These are phyloP conservation scores for Eimeria falciformis DNA, from an alignment of 169 alveolate genomes.

Conservation along the genomic window DNA sequence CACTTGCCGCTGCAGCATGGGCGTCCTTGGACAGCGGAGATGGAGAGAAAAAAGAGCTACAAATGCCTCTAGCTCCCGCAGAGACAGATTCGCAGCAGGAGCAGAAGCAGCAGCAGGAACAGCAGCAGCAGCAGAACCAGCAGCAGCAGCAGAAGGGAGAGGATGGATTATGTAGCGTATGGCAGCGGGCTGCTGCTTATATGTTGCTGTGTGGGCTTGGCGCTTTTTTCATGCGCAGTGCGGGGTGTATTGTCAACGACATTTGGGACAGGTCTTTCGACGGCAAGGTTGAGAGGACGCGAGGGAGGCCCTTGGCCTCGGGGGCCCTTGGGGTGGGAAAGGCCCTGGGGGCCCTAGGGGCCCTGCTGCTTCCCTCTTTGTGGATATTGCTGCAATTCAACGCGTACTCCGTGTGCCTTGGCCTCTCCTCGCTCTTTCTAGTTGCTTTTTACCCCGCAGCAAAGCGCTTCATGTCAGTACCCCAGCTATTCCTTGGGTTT, in stretches of 20 bases:
- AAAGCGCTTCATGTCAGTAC: constrained; percentile 92
- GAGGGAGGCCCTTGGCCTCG: constrained; percentile 94
- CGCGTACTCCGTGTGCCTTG: constrained; percentile 76
- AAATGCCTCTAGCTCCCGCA: neutral
- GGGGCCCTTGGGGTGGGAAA: constrained; percentile 86
- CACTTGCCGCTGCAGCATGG: neutral
- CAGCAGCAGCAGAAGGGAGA: neutral
- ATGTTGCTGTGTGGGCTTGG: constrained; percentile 49
- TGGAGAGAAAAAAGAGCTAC: too few relatives aligned
- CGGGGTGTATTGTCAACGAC: constrained; percentile 88
- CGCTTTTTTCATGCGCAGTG: constrained; percentile 74
- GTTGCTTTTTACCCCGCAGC: constrained; percentile 92
- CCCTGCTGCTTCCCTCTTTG: constrained; percentile 76
- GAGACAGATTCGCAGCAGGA: neutral
- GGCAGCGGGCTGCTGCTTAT: neutral
- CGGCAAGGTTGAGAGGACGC: constrained; percentile 94
- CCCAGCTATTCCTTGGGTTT: constrained; percentile 93
- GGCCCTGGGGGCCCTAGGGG: constrained; percentile 83
- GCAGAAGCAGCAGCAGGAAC: too few relatives aligned
- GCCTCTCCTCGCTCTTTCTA: constrained; percentile 85
- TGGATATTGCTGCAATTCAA: constrained; percentile 77
- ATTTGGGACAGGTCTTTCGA: constrained; percentile 86
- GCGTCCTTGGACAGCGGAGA: too few relatives aligned
- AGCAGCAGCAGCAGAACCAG: neutral
- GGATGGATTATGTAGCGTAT: neutral